phyloP scores from a whole-genome alignment of 2,329 filamentous ascomycete species.

The Alternaria longipes region DNA sequence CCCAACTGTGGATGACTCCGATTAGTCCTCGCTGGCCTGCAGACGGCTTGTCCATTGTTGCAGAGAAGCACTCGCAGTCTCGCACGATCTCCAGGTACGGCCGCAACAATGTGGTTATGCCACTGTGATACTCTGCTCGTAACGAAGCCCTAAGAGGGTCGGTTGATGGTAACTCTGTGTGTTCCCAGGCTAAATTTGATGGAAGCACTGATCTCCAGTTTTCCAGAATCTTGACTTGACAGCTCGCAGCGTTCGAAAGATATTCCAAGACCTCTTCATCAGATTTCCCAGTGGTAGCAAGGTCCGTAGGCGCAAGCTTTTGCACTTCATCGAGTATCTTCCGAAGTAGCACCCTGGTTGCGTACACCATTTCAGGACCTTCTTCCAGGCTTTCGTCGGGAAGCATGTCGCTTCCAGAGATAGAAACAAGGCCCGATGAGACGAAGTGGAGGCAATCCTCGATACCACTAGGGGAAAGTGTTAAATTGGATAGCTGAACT shows the following conservation, averaged over 20 bases:
- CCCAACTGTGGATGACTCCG: too few species aligned
- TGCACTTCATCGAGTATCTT: neutral
- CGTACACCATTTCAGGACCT: neutral
- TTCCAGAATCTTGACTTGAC: neutral
- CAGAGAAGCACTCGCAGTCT: neutral
- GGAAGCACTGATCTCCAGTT: neutral
- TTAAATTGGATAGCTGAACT: neutral
- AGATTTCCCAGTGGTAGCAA: neutral
- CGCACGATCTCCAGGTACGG: neutral
- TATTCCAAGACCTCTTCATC: too few species aligned
- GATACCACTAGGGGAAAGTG: neutral
- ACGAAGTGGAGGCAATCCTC: neutral
- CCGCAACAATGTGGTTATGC: neutral
- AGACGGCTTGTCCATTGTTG: neutral
- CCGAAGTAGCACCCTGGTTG: neutral
- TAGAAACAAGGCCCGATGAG: neutral
- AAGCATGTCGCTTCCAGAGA: neutral
- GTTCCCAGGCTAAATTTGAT: neutral
- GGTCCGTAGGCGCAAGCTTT: neutral
- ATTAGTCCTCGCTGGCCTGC: neutral
- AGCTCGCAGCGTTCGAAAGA: too few species aligned
- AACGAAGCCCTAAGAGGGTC: slow-evolving; percentile 8
- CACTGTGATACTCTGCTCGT: slow-evolving; percentile 5
- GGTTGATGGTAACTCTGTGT: neutral
- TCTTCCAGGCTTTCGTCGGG: neutral